These are phyloP conservation scores for Colletotrichum coccodes DNA, from an alignment of 2,329 filamentous ascomycete genomes.

Conservation along the genomic window DNA sequence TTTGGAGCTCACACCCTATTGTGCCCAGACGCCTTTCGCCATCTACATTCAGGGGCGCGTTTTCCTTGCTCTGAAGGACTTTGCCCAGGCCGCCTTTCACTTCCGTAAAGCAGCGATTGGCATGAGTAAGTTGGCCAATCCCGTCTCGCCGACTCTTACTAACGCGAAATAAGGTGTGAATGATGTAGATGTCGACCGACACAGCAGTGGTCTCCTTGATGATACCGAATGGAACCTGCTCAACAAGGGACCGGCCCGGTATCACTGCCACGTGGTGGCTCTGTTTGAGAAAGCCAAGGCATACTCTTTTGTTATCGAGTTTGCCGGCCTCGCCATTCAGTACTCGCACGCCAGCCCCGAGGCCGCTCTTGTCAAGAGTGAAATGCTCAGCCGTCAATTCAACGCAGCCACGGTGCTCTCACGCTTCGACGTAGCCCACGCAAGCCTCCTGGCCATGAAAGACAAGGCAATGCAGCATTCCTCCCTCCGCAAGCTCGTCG, in stretches of 20 bases:
- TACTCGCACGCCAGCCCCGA: conserved; percentile 56
- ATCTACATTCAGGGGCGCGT: conserved; percentile 89
- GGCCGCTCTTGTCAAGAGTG: conserved; percentile 62
- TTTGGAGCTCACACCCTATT: conserved; percentile 65
- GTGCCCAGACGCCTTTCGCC: conserved; percentile 68
- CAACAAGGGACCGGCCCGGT: conserved; percentile 80
- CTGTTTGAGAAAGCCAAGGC: conserved; percentile 83
- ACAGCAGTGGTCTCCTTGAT: conserved; percentile 76
- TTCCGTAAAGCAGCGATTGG: conserved; percentile 88
- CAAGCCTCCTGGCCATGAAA: conserved; percentile 77
- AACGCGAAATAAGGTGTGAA: conserved; percentile 52
- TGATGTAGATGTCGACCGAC: conserved; percentile 58
- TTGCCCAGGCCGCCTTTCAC: conserved; percentile 75
- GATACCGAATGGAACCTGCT: conserved; percentile 77
- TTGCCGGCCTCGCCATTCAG: conserved; percentile 79
- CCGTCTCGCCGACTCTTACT: conserved; percentile 35
- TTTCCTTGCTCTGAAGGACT: conserved; percentile 78
- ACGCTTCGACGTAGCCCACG: conserved; percentile 85
- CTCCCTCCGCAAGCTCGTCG: conserved; percentile 75
- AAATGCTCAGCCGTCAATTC: conserved; percentile 87
- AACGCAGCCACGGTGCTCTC: conserved; percentile 81
- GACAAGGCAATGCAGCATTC: conserved; percentile 78
- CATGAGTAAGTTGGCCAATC: conserved; percentile 71
- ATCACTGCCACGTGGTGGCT: conserved; percentile 86
- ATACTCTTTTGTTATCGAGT: conserved; percentile 85